These are phyloP conservation scores for Blastobotrys mokoenaii DNA, from an alignment of 805 yeast species.

Conservation along the genomic window DNA sequence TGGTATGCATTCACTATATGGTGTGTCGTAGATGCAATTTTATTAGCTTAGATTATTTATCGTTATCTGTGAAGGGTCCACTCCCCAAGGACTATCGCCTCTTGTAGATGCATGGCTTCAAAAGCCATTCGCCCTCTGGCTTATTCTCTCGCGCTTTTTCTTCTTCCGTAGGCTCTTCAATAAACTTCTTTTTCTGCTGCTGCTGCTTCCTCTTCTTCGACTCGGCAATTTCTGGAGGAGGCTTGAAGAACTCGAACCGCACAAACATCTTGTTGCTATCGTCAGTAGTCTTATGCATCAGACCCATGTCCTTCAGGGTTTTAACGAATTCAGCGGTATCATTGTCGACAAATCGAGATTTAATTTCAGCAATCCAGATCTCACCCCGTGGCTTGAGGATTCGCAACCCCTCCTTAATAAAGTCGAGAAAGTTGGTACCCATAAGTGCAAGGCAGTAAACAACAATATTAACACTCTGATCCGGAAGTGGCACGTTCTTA, in stretches of 20 bases:
- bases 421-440: constrained; percentile 96
- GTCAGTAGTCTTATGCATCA: constrained; percentile 83
- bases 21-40: too few relatives aligned
- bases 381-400: constrained; percentile 86
- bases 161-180: constrained; percentile 59
- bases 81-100: too few relatives aligned
- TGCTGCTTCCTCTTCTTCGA: constrained; percentile 36
- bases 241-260: constrained; percentile 88
- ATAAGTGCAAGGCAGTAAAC: constrained; percentile 88
- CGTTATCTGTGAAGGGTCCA: too few relatives aligned
- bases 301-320: constrained; percentile 68
- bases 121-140: constrained; percentile 81
- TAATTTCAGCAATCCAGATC: constrained; percentile 95
- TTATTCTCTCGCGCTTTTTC: constrained; percentile 59
- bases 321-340: constrained; percentile 56
- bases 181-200: constrained; percentile 34
- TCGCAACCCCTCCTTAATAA: constrained; percentile 82
- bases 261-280: constrained; percentile 88
- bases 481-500: constrained; percentile 75
- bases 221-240: constrained; percentile 57
- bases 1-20: too few relatives aligned
- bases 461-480: constrained; percentile 77
- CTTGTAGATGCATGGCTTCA: constrained; percentile 95
- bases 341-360: constrained; percentile 74
- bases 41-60: not conserved